phyloP scores from a whole-genome alignment of 495 filamentous ascomycete genomes.

The Neurospora sp. region DNA sequence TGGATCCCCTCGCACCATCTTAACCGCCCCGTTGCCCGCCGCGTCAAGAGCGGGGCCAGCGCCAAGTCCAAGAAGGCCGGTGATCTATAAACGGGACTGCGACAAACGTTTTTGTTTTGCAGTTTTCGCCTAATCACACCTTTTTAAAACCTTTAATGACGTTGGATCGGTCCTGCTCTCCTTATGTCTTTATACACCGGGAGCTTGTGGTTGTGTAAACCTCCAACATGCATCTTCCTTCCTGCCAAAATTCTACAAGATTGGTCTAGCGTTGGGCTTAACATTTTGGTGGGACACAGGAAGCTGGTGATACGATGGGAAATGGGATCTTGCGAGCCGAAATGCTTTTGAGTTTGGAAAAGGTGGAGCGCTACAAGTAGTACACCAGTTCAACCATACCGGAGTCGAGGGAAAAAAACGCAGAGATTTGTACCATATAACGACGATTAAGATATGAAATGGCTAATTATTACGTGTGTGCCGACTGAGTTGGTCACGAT shows the following conservation, averaged over 20 bases:
- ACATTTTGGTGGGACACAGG: neutral
- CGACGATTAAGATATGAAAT: conserved; percentile 1
- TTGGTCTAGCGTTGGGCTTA: conserved; percentile 3
- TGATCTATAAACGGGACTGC: neutral
- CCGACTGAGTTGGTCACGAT: neutral
- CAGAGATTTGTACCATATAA: neutral
- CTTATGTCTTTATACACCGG: neutral
- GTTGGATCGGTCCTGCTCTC: neutral
- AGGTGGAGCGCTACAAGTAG: neutral
- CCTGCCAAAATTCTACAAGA: conserved; percentile 1
- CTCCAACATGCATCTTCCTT: neutral
- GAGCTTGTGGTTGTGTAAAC: neutral
- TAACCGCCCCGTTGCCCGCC: conserved; percentile 71
- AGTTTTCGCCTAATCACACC: conserved; percentile 1
- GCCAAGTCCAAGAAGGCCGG: conserved; percentile 42
- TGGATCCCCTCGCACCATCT: conserved; percentile 94
- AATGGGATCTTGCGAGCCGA: neutral
- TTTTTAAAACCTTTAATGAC: neutral
- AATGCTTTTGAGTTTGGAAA: neutral
- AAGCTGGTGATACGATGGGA: neutral
- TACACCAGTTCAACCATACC: neutral
- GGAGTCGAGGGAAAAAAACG: neutral
- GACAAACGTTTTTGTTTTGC: neutral
- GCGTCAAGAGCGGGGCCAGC: conserved; percentile 62
- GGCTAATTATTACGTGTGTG: neutral